A percentile compares a stretch with the other conserved stretches of the same genome.
Evolutionary conservation across 495 filamentous ascomycete genomes (phyloP).

Genomic region (Choiromyces venosus): DNA sequence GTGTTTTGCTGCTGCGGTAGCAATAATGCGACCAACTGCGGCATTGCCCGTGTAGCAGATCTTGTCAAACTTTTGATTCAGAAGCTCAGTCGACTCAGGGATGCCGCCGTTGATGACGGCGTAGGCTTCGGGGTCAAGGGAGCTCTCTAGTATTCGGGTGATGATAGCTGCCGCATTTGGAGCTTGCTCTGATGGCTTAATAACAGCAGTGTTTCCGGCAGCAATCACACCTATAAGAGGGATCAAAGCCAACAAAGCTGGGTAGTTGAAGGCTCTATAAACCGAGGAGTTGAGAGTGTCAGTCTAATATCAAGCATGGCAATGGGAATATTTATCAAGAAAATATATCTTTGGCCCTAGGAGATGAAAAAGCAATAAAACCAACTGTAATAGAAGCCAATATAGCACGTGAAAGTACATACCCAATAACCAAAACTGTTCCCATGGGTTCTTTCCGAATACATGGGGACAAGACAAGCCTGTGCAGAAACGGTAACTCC

Average conservation of each 20-base stretch:
- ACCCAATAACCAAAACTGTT: constrained; percentile 78
- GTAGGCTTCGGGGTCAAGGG: constrained; percentile 71
- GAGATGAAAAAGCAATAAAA: neutral
- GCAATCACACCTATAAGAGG: constrained; percentile 86
- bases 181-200: constrained; percentile 84
- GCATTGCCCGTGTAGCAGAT: constrained; percentile 86
- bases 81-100: constrained; percentile 70
- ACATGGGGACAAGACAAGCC: constrained; percentile 57
- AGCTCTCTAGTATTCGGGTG: constrained; percentile 57
- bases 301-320: neutral
- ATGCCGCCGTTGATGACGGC: constrained; percentile 72
- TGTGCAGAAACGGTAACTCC: constrained; percentile 54
- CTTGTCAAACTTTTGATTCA: constrained; percentile 92
- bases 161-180: constrained; percentile 69
- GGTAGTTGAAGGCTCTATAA: constrained; percentile 77
- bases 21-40: constrained; percentile 74
- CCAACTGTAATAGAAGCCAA: constrained; percentile 6
- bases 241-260: constrained; percentile 69
- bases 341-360: neutral
- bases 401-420: constrained; percentile 22
- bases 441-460: constrained; percentile 87
- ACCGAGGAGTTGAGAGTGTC: neutral
- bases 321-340: neutral
- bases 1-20: constrained; percentile 84
- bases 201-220: constrained; percentile 78